Percentiles rank a stretch among this genome's conserved stretches.
Conservation (phyloP, 2,329 filamentous ascomycete genomes). For the Fusarium nelsonii region DNA sequence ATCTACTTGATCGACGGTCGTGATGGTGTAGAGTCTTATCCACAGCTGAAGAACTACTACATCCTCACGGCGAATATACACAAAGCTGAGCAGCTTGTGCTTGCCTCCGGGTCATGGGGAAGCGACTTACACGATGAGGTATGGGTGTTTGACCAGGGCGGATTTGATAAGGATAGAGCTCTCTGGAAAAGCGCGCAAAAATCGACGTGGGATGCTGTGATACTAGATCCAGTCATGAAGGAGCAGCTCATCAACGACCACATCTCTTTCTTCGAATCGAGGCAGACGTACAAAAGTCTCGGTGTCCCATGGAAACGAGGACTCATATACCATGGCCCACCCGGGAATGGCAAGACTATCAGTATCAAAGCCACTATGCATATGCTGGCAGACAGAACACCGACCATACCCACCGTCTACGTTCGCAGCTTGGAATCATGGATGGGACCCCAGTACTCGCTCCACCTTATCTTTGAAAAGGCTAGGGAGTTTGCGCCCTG, state of each 20-base stretch:
- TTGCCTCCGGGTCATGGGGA: constrained; percentile 5
- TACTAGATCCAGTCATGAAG: not conserved
- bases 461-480: constrained; percentile 67
- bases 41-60: not conserved
- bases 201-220: constrained; percentile 4
- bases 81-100: constrained; percentile 9
- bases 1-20: constrained; percentile 7
- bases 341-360: constrained; percentile 76
- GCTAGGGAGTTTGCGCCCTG: constrained; percentile 74
- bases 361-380: constrained; percentile 79
- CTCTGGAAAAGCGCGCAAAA: constrained; percentile 2
- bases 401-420: constrained; percentile 1
- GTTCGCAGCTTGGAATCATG: constrained; percentile 52
- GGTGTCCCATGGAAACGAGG: constrained; percentile 78
- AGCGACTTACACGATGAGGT: constrained; percentile 8
- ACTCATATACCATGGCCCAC: constrained; percentile 75
- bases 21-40: not conserved
- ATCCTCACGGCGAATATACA: not conserved
- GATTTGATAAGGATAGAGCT: not conserved
- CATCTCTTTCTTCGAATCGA: constrained; percentile 5
- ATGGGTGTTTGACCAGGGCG: constrained; percentile 3
- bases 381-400: constrained; percentile 65
- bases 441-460: constrained; percentile 67
- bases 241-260: constrained; percentile 2
- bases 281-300: not conserved